Evolutionary conservation across 352 stramenopile genomes (phyloP), one percentile per base, ranked within the genome.

Genomic region (Elongisporangium senticosum): DNA sequence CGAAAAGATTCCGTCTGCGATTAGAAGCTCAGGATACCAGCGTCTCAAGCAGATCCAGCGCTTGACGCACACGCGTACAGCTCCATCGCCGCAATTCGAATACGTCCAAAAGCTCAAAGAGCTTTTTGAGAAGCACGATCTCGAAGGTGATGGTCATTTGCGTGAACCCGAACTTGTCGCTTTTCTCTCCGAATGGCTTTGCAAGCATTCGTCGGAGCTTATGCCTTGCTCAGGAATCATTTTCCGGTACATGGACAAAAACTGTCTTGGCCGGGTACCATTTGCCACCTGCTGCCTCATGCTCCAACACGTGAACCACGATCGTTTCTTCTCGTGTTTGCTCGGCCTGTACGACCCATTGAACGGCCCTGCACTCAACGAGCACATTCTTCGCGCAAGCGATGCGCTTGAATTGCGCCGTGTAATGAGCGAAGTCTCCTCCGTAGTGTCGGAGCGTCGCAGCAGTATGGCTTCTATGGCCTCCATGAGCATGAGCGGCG

Each of bases 181-280:
- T 26, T 89, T 95, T 58, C 52, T 95, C 13, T 76, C 86, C 11
- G 86, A 90, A 43, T 95, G 86, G 86, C 75, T 91, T 47, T 91
- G 80, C 61, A 93, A 93, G 62, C 86, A 90, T 53, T 77, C 81
- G 37, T 90, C 76, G 7, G 81, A 93, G 60, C 56, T 95, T 28
- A 63, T 93, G 40, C 82, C 83, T 20, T 90, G 85, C 24, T 87
- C 83, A 51, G 75, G 83, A 23, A 83, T 90, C 28, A 90, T 95
- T 37, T 93, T 93, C 70, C 77, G 85, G 2, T 95, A 95, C 63
- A 93, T 95, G 86, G 86, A 95, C 69, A 95, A 95, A 63, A 90
- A 85, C 59, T 72, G 80, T 15, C 54, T 95, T 20, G 86, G 86
- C 43, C 78, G 82, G 20, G 79, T 95, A 39, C 83, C 81, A 3